Conservation (phyloP, 2,329 filamentous ascomycete genomes). For the Drechslerella dactyloides region DNA sequence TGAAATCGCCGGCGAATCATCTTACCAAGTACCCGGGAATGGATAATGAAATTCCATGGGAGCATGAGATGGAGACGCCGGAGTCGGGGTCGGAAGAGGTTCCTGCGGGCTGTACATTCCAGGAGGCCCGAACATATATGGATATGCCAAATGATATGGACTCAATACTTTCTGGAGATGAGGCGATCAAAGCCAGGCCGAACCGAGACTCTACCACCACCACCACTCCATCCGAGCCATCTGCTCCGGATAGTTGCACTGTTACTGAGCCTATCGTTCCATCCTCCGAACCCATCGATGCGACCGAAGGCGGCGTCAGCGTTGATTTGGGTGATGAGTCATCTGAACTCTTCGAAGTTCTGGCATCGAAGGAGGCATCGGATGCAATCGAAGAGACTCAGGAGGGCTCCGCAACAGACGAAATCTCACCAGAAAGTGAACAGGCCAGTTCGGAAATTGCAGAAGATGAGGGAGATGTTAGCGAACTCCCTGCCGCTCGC, state of each 20-base stretch:
- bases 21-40: constrained; percentile 20
- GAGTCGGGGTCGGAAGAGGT: neutral
- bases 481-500: constrained; percentile 14
- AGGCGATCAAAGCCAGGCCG: neutral
- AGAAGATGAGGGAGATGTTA: constrained; percentile 27
- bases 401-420: no score
- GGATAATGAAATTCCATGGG: constrained; percentile 43
- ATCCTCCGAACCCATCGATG: no score
- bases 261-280: no score
- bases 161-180: neutral
- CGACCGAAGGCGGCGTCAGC: no score
- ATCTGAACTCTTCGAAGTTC: no score
- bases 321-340: no score
- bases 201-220: neutral
- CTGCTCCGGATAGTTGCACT: no score
- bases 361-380: no score
- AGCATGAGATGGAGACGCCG: constrained; percentile 23
- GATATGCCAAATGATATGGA: neutral
- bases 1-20: constrained; percentile 23
- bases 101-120: constrained; percentile 9
- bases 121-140: neutral
- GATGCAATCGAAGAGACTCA: no score
- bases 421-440: constrained; percentile 2
- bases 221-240: no score
- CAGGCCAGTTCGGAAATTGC: constrained; percentile 3